Percentiles rank a stretch among this genome's conserved stretches.
Evolutionary conservation across 108 stramenopile species (phyloP).

Genomic region (Conticribra guillardii): DNA sequence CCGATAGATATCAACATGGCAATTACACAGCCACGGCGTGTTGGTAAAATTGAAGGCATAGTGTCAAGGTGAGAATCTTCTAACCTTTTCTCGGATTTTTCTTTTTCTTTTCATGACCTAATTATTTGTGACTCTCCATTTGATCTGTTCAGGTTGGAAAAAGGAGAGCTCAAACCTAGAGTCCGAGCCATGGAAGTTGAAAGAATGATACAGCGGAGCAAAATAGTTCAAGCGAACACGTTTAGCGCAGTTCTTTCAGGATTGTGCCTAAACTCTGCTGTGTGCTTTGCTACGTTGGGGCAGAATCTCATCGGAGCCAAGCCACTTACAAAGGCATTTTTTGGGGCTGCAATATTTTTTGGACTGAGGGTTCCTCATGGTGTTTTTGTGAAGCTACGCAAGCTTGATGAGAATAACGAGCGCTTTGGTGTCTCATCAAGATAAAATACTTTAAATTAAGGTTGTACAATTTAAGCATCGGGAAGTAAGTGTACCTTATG

Average conservation of each 20-base stretch:
- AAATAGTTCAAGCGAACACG: conserved; percentile 80
- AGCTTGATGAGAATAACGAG: conserved; percentile 84
- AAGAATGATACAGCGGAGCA: conserved; percentile 83
- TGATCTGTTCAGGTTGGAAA: conserved; percentile 64
- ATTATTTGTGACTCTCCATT: neutral
- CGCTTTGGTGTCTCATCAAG: conserved; percentile 60
- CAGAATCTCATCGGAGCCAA: conserved; percentile 48
- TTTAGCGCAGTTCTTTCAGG: conserved; percentile 77
- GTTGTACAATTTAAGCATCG: neutral
- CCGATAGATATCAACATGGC: conserved; percentile 85
- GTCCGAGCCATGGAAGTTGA: conserved; percentile 94
- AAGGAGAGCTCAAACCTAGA: conserved; percentile 92
- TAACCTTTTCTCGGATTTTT: neutral
- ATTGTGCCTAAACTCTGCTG: conserved; percentile 72
- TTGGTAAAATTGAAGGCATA: conserved; percentile 83
- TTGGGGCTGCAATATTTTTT: conserved; percentile 67
- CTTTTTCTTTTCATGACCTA: neutral
- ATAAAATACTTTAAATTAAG: neutral
- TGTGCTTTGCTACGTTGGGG: conserved; percentile 65
- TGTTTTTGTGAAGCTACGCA: conserved; percentile 60
- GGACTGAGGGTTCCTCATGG: conserved; percentile 73
- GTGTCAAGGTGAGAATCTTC: conserved; percentile 49
- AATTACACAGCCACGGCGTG: conserved; percentile 86
- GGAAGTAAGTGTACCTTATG: neutral
- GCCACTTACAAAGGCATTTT: conserved; percentile 51